These are phyloP conservation scores for Penicillium sp. DNA, from an alignment of 2,329 filamentous ascomycete species.

Conservation along the genomic window DNA sequence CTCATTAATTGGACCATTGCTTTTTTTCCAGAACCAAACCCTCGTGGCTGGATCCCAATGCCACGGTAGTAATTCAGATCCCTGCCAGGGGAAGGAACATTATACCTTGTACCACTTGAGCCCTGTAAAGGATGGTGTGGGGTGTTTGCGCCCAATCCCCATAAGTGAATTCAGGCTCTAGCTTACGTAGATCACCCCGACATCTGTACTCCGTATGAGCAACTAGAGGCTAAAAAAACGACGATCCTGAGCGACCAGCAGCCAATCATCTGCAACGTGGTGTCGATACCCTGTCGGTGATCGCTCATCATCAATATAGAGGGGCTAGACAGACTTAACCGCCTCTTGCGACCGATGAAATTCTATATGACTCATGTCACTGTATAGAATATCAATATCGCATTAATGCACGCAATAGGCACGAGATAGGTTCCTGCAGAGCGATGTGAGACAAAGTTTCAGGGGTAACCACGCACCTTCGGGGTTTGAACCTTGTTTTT, in stretches of 20 bases:
- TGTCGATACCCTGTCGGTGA: not conserved
- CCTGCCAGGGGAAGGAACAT: not conserved
- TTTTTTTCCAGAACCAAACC: constrained; percentile 1
- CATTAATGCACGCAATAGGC: not conserved
- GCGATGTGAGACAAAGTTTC: constrained; percentile 1
- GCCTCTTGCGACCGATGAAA: not conserved
- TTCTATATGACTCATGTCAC: not conserved
- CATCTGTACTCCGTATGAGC: not conserved
- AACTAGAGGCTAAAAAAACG: not conserved
- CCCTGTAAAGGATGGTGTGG: not conserved
- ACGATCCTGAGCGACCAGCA: not conserved
- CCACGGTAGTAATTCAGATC: not conserved
- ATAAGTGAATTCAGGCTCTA: not conserved
- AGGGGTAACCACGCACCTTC: not conserved
- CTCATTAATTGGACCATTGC: not conserved
- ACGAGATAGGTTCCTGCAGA: constrained; percentile 2
- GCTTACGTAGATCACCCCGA: not conserved
- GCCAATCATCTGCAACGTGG: not conserved
- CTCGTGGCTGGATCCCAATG: constrained; percentile 1
- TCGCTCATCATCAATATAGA: not conserved
- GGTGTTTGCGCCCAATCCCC: not conserved
- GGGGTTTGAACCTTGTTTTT: not conserved
- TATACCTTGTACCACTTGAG: not conserved
- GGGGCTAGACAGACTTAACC: not conserved
- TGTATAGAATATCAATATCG: not conserved